Base-by-base conservation (phyloP, 2,329 filamentous ascomycete genomes). In the Exserohilum rostratum region DNA sequence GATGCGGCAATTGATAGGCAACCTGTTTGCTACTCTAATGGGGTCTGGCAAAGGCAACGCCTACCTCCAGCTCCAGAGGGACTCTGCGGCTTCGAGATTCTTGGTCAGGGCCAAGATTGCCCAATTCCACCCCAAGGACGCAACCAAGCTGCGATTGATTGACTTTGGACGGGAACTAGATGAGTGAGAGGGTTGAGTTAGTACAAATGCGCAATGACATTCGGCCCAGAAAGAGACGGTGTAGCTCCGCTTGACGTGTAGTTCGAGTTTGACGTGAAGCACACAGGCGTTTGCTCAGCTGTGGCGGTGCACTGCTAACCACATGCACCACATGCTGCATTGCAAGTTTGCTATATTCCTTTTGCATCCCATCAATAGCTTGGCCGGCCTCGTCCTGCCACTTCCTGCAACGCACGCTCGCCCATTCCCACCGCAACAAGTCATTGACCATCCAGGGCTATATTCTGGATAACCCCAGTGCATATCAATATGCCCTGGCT, bases 91-190 rank as follows among this genome's bases (percentile, higher is more conserved):
- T 13, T 79, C 80, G 6, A 74, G 82, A 38, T 84, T 84, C 57
- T 66, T 85, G 30, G 79, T 85, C 13, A 76, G 80, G 61, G 80
- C 81, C 10, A 85, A 82, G 65, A 78, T 85, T 51, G 82, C 82
- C 12, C 81, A 84, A 55, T 83, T 83, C 45, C 80, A 84, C 65
- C 81, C 82, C 1, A 80, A 78, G 53, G 81, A 85, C 70, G 82
- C 82, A 13, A 73, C 74, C 54, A 78, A 78, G 56, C 61, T 84
- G 55, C 77, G 82, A 29, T 65, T 84, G 59, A 79, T 84, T 56
- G 82, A 84, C 66, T 83, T 84, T 70, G 80, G 80, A 27, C 61
- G 70, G 29, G 74, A 73, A 51, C 53, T 77, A 52, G 74, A 77
- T 50, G 72, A 73, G 33, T 75, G 55, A 71, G 17, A 18, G 0